Conservation (phyloP, 169 alveolate species). For the Plasmodium knowlesi region DNA sequence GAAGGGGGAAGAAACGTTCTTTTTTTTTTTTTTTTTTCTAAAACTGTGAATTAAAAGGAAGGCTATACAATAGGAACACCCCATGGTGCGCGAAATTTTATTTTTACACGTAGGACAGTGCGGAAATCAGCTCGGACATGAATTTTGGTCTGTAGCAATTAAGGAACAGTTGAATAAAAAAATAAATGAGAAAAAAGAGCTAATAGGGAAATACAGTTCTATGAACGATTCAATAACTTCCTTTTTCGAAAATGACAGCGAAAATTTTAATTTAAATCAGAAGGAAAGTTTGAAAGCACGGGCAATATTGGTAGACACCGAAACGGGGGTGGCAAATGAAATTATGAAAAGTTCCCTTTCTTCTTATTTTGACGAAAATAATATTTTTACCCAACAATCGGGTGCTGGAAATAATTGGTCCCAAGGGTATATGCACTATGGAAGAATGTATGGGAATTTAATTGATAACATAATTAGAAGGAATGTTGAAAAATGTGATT, state of each 20-base stretch:
- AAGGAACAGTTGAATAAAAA: constrained; percentile 88
- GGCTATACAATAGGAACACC: background rate
- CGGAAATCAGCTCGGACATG: constrained; percentile 94
- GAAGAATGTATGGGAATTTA: constrained; percentile 90
- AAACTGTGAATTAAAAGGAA: background rate
- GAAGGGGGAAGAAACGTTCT: background rate
- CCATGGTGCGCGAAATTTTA: constrained; percentile 93
- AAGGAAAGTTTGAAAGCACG: constrained; percentile 87
- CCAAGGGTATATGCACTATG: constrained; percentile 90
- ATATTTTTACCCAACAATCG: constrained; percentile 94
- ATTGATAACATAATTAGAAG: constrained; percentile 90
- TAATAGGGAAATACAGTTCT: constrained; percentile 26
- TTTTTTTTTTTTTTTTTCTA: background rate
- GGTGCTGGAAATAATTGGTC: constrained; percentile 99
- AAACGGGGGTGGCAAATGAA: constrained; percentile 95
- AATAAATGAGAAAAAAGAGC: constrained; percentile 71
- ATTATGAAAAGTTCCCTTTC: constrained; percentile 92
- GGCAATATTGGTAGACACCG: constrained; percentile 97
- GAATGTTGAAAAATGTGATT: constrained; percentile 94
- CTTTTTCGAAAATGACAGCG: constrained; percentile 82
- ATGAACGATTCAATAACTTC: constrained; percentile 79
- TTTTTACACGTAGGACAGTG: constrained; percentile 94
- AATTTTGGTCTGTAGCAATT: constrained; percentile 93
- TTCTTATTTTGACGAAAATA: constrained; percentile 91
- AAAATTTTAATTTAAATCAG: constrained; percentile 78